Evolutionary conservation across 2,329 filamentous ascomycete genomes (phyloP), one percentile per base, ranked within the genome.

Genomic region (Trichophyton mentagrophytes): DNA sequence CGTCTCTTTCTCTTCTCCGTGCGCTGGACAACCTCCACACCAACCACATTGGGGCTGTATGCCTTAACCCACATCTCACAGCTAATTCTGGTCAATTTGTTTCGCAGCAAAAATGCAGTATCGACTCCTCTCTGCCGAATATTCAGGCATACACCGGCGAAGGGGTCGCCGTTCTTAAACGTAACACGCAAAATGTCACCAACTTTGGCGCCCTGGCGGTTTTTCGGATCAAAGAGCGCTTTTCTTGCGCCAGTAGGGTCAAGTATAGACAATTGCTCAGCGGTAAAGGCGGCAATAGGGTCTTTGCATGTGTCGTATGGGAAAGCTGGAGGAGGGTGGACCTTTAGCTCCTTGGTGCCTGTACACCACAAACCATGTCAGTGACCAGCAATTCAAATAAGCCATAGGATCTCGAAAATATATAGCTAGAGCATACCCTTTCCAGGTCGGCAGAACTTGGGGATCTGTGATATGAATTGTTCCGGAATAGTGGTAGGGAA

Each of bases 11-110:
- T 84, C 86, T 90, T 93, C 70, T 83, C 81, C 65, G 84, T 82
- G 68, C 92, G 81, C 83, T 95, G 89, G 74, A 97, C 88, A 68
- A 99, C 87, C 77, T 99, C 92, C 69, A 99, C 90, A 65, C 89
- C 89, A 71, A 88, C 85, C 36, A 97, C 87, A 70, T 89, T 87
- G 63, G 92, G 92, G 70, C 85, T 89, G 79, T 93, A 97, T 62
- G 97, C 80, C 80, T 99, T 99, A 76, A 88, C 90, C 86, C 90
- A 96, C 89, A 96, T 93, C 82, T 99, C 93, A 63, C 96, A 89
- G 63, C 89, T 89, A 5, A 95, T 84, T 67, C 88, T 84, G 66
- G 89, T 91, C 67, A 99, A 78, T 71, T 95, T 85, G 68, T 92
- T 92, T 61, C 93, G 83, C 63, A 99, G 80, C 62, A 96, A 77